Percentiles rank a stretch among this genome's conserved stretches.
Evolutionary conservation across 148 eudicot genomes (phyloP).

Genomic region (Polygonum aviculare): DNA sequence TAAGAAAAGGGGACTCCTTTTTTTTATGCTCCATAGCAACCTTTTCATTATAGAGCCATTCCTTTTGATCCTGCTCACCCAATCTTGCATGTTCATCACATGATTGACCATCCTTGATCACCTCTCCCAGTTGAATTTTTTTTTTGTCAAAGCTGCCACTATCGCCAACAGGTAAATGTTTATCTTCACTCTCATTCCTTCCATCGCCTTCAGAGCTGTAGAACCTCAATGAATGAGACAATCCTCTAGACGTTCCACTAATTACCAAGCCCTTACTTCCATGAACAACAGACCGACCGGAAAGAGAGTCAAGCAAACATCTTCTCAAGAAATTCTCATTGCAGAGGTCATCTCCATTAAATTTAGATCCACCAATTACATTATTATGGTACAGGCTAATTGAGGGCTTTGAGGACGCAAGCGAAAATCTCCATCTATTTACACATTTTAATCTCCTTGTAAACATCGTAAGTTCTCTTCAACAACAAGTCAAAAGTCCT

Average conservation of each 20-base stretch:
- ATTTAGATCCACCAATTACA: constrained; percentile 20
- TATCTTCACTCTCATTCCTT: constrained; percentile 65
- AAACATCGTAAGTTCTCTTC: constrained; percentile 49
- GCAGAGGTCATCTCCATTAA: constrained; percentile 11
- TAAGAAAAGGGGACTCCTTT: constrained; percentile 82
- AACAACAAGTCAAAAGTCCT: constrained; percentile 18
- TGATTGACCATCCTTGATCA: constrained; percentile 19
- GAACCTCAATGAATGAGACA: constrained; percentile 25
- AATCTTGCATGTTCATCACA: constrained; percentile 74
- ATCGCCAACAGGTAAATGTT: constrained; percentile 37
- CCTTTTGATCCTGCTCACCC: constrained; percentile 91
- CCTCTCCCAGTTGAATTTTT: constrained; percentile 23
- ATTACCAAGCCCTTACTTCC: constrained; percentile 19
- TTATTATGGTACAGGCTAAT: constrained; percentile 24
- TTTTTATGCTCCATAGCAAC: constrained; percentile 70
- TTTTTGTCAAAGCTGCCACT: constrained; percentile 34
- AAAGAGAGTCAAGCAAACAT: constrained; percentile 23
- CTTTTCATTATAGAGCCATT: constrained; percentile 84
- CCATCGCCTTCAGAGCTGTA: constrained; percentile 91
- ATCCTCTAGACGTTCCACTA: constrained; percentile 22
- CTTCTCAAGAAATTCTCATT: constrained; percentile 27
- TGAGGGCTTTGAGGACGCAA: constrained; percentile 31
- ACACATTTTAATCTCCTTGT: constrained; percentile 50
- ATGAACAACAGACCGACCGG: constrained; percentile 12
- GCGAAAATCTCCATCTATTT: constrained; percentile 42